Evolutionary conservation across 2,329 filamentous ascomycete species (phyloP).

Genomic region (Geosmithia flava): DNA sequence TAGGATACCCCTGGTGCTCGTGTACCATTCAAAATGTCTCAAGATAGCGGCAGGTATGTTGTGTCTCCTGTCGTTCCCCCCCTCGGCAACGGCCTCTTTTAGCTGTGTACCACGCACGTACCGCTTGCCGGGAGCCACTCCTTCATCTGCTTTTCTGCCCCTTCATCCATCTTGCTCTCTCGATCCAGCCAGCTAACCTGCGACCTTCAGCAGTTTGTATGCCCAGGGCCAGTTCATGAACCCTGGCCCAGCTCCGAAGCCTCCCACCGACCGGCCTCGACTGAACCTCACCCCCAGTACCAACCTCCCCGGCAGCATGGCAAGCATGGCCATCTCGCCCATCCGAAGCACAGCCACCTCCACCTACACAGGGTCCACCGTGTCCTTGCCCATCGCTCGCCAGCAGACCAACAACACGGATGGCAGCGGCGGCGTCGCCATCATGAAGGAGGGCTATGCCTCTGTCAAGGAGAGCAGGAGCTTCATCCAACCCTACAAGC

Average conservation of each 20-base stretch:
- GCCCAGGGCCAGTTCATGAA: conserved; percentile 77
- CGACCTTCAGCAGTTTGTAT: conserved; percentile 20
- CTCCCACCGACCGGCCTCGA: conserved; percentile 72
- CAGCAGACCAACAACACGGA: conserved; percentile 49
- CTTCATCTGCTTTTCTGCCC: background rate
- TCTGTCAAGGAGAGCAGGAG: conserved; percentile 85
- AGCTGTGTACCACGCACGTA: background rate
- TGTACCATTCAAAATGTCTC: background rate
- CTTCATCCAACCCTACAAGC: conserved; percentile 77
- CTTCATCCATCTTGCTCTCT: background rate
- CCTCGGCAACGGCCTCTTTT: background rate
- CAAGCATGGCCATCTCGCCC: conserved; percentile 63
- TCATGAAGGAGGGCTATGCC: conserved; percentile 74
- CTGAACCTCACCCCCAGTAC: conserved; percentile 68
- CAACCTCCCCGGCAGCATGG: conserved; percentile 66
- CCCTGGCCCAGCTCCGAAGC: conserved; percentile 84
- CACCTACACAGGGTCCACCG: conserved; percentile 59
- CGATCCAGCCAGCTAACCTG: background rate
- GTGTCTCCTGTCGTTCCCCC: background rate
- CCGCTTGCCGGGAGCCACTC: background rate
- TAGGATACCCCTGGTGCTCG: background rate
- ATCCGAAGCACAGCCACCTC: conserved; percentile 54
- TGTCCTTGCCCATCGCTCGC: conserved; percentile 55
- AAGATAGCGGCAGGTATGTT: background rate
- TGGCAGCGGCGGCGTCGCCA: conserved; percentile 53